Percentiles rank a stretch among this genome's conserved stretches.
Evolutionary conservation across 345 rosid species (phyloP).

Genomic region (Populus ilicifolia): DNA sequence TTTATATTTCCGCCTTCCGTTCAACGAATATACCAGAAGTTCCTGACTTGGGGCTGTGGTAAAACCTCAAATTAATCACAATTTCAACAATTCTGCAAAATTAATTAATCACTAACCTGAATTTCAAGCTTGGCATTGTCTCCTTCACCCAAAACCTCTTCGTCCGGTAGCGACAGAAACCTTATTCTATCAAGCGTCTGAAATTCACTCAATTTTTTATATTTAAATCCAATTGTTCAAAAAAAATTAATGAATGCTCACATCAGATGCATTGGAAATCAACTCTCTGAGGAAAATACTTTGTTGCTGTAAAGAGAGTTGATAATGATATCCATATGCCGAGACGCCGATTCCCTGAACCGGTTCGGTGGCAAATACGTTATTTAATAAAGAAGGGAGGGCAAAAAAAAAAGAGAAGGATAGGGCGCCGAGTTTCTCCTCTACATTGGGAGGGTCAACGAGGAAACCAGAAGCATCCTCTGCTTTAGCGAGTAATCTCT

Average conservation of each 20-base stretch:
- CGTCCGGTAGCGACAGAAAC: slow-evolving; percentile 89
- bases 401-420: not conserved
- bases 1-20: not conserved
- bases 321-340: slow-evolving; percentile 96
- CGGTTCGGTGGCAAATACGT: not conserved
- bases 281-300: slow-evolving; percentile 93
- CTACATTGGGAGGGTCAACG: slow-evolving; percentile 86
- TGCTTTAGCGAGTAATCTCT: slow-evolving; percentile 78
- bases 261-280: slow-evolving; percentile 99
- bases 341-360: slow-evolving; percentile 82
- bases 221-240: slow-evolving; percentile 1
- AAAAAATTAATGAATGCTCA: slow-evolving; percentile 30
- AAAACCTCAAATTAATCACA: not conserved
- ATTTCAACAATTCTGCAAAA: not conserved
- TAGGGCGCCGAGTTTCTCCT: slow-evolving; percentile 77
- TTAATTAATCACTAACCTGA: slow-evolving; percentile 47
- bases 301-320: slow-evolving; percentile 98
- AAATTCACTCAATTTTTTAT: slow-evolving; percentile 1
- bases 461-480: slow-evolving; percentile 54
- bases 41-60: slow-evolving; percentile 97
- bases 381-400: not conserved
- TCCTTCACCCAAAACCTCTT: slow-evolving; percentile 91
- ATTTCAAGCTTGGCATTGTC: slow-evolving; percentile 88
- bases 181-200: slow-evolving; percentile 95
- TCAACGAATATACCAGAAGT: slow-evolving; percentile 64